Evolutionary conservation across 805 yeast genomes (phyloP), one percentile per base, ranked within the genome.

Genomic region (Candida schatavii): DNA sequence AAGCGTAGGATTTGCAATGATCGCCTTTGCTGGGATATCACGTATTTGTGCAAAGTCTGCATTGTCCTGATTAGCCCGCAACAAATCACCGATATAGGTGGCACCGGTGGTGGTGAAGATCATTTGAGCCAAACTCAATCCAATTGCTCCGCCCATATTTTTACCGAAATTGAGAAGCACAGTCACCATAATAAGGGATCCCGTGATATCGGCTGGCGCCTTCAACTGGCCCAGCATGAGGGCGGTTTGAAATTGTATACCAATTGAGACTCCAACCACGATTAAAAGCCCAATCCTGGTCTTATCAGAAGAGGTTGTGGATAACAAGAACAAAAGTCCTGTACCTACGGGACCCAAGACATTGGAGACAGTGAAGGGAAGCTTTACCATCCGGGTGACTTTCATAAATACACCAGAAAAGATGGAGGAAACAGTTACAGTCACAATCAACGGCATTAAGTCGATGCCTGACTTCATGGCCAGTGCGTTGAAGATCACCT

Each of bases 381-480:
- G 41, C 47, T 68, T 68, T 30, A 68, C 60, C 32, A 42, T 45
- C 31, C 65, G 49, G 4, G 63, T 55, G 37, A 43, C 47, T 20
- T 56, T 49, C 41, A 68, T 56, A 41, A 65, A 59, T 2, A 60
- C 45, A 5, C 72, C 70, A 37, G 58, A 63, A 31, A 46, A 36
- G 3, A 61, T 54, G 2, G 72, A 59, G 0, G 68, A 38, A 11
- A 68, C 7, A 1, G 70, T 54, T 2, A 68, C 70, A 3, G 66
- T 40, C 20, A 66, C 40, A 18, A 67, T 56, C 42, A 64, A 44
- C 2, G 74, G 72, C n/a, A 68, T 49, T 43, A 66, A 45, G 48
- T 62, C 61, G 17, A 68, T 50, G 15, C 73, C 73, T 3, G 71
- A 65, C 38, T 57, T 52, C 61, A 59, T 66, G 2, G 70, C 63